Conservation (phyloP, 192 early-diverging fungal genomes). For the Rhizophlyctis rosea region DNA sequence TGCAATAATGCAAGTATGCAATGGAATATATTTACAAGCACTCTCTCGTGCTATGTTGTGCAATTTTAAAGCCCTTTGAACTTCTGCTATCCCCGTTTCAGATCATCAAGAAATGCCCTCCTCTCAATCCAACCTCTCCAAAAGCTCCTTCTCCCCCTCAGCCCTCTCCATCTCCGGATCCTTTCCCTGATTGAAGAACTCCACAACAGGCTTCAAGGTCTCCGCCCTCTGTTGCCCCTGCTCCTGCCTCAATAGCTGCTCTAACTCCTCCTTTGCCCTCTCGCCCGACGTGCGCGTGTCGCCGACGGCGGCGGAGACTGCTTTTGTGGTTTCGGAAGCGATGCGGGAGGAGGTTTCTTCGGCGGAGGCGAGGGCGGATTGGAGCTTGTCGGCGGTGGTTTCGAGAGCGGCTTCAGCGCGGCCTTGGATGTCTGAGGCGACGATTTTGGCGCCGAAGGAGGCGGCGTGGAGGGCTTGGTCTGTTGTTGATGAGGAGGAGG, state of each 20-base stretch:
- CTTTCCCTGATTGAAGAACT: constrained; percentile 15
- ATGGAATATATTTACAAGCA: too few species aligned
- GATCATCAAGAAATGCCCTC: too few species aligned
- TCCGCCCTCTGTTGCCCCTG: not conserved
- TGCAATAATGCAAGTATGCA: too few species aligned
- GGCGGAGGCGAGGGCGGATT: constrained; percentile 1
- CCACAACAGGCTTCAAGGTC: constrained; percentile 10
- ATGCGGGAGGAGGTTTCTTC: not conserved
- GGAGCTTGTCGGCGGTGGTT: not conserved
- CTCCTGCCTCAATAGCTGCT: not conserved
- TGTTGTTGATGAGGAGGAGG: too few species aligned
- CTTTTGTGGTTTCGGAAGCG: not conserved
- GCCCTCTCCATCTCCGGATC: constrained; percentile 9
- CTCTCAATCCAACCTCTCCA: constrained; percentile 8
- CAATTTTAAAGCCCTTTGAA: too few species aligned
- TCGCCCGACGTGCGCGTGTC: not conserved
- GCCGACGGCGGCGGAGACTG: not conserved
- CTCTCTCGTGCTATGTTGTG: too few species aligned
- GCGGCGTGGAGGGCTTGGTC: too few species aligned
- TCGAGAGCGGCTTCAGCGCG: not conserved
- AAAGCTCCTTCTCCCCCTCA: constrained; percentile 8
- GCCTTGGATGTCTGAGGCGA: not conserved
- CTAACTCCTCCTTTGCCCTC: not conserved
- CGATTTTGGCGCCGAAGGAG: constrained; percentile 1
- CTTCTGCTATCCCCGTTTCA: too few species aligned